Evolutionary conservation across 108 stramenopile species (phyloP).

Genomic region (Nitzschia sp.): DNA sequence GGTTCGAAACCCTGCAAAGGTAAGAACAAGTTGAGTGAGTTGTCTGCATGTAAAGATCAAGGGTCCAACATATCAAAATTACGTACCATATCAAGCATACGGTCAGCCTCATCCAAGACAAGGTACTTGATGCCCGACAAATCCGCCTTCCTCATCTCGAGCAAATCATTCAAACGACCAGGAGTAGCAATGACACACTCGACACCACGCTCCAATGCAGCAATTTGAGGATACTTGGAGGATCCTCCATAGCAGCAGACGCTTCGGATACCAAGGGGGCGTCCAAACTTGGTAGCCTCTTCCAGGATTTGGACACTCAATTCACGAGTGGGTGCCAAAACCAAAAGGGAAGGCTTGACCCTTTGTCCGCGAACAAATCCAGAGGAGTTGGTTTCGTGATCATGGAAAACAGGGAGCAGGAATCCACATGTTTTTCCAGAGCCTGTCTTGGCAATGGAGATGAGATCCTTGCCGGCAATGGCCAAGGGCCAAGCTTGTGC

Average conservation of each 20-base stretch:
- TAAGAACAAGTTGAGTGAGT: constrained; percentile 36
- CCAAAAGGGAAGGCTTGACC: constrained; percentile 61
- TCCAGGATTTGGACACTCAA: constrained; percentile 96
- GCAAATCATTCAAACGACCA: constrained; percentile 94
- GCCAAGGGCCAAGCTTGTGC: constrained; percentile 94
- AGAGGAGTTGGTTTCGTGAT: constrained; percentile 49
- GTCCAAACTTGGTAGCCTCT: constrained; percentile 93
- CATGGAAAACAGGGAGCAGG: constrained; percentile 90
- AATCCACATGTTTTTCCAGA: constrained; percentile 96
- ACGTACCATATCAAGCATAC: constrained; percentile 45
- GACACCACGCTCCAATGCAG: constrained; percentile 82
- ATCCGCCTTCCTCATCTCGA: constrained; percentile 92
- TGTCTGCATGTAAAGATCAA: neutral
- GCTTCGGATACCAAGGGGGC: constrained; percentile 87
- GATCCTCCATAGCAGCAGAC: constrained; percentile 97
- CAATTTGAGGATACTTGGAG: constrained; percentile 89
- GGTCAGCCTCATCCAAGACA: constrained; percentile 96
- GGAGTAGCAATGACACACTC: constrained; percentile 96
- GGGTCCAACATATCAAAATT: neutral
- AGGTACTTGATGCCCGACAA: constrained; percentile 82
- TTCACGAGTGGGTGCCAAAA: constrained; percentile 98
- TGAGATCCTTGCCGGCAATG: constrained; percentile 85
- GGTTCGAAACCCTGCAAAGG: constrained; percentile 94
- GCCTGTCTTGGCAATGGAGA: constrained; percentile 98
- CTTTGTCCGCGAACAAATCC: constrained; percentile 30